A percentile compares a stretch with the other conserved stretches of the same genome.
These are phyloP conservation scores for Phycomyces blakesleeanus DNA, from an alignment of 192 early-diverging fungal genomes.

Conservation along the genomic window DNA sequence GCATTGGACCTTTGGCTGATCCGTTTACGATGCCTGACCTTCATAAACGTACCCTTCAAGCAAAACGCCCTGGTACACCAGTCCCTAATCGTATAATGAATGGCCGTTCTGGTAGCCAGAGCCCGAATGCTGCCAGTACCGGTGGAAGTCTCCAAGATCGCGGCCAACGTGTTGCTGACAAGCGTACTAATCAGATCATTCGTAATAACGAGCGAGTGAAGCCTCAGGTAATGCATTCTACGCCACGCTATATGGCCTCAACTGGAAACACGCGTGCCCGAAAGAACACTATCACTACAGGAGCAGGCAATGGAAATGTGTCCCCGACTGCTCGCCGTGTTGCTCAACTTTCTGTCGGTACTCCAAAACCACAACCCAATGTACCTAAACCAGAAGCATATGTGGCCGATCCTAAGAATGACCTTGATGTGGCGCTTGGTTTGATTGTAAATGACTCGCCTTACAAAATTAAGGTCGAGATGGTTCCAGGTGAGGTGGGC, in stretches of 20 bases:
- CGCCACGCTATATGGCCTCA: neutral
- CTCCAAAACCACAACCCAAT: neutral
- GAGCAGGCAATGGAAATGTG: constrained; percentile 11
- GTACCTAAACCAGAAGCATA: constrained; percentile 24
- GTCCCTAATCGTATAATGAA: too few species aligned
- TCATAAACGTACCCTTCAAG: too few species aligned
- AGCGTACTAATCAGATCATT: neutral
- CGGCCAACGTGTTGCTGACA: neutral
- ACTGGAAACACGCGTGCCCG: neutral
- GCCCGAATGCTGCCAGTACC: too few species aligned
- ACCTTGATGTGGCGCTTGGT: constrained; percentile 57
- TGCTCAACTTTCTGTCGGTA: neutral
- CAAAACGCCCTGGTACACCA: too few species aligned
- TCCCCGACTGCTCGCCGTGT: constrained; percentile 9
- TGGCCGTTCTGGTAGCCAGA: too few species aligned
- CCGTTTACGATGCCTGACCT: constrained; percentile 13
- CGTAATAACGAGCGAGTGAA: neutral
- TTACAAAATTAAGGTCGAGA: constrained; percentile 42
- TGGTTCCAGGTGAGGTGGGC: constrained; percentile 53
- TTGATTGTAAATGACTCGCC: constrained; percentile 58
- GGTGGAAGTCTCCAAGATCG: neutral
- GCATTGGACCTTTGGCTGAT: constrained; percentile 22
- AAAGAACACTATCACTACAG: neutral
- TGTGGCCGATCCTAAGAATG: constrained; percentile 51
- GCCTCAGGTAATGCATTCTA: constrained; percentile 3